Conservation (phyloP, 2,329 filamentous ascomycete genomes). For the Alternaria sp. region DNA sequence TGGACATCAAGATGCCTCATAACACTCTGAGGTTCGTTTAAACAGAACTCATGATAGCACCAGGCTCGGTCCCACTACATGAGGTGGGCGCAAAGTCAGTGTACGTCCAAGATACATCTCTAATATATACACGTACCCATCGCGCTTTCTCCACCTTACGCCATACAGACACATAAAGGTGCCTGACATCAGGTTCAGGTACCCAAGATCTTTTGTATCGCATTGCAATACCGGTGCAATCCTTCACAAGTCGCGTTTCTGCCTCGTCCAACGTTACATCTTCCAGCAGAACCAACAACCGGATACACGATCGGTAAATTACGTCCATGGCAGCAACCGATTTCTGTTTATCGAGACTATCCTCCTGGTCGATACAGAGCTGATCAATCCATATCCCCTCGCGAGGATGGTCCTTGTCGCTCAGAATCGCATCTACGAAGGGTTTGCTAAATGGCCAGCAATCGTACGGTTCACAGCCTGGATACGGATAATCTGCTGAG, state of each 20-base stretch:
- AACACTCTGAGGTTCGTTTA: constrained; percentile 25
- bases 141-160: constrained; percentile 17
- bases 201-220: background rate
- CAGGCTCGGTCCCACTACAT: constrained; percentile 23
- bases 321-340: constrained; percentile 30
- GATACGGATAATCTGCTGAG: constrained; percentile 15
- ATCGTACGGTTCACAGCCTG: constrained; percentile 17
- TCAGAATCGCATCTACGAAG: constrained; percentile 27
- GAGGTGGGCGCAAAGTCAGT: background rate
- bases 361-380: constrained; percentile 25
- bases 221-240: constrained; percentile 1
- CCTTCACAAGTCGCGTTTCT: constrained; percentile 11
- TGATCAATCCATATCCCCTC: constrained; percentile 33
- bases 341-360: constrained; percentile 17
- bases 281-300: constrained; percentile 23
- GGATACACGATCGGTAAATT: constrained; percentile 27
- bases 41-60: constrained; percentile 29
- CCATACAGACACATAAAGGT: constrained; percentile 11
- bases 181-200: background rate
- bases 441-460: constrained; percentile 27
- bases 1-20: constrained; percentile 17
- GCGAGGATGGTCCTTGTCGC: constrained; percentile 22
- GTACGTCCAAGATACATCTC: background rate
- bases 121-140: constrained; percentile 5
- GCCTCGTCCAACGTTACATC: constrained; percentile 20